Base-by-base conservation (phyloP, 345 rosid species). In the Corchorus capsularis region DNA sequence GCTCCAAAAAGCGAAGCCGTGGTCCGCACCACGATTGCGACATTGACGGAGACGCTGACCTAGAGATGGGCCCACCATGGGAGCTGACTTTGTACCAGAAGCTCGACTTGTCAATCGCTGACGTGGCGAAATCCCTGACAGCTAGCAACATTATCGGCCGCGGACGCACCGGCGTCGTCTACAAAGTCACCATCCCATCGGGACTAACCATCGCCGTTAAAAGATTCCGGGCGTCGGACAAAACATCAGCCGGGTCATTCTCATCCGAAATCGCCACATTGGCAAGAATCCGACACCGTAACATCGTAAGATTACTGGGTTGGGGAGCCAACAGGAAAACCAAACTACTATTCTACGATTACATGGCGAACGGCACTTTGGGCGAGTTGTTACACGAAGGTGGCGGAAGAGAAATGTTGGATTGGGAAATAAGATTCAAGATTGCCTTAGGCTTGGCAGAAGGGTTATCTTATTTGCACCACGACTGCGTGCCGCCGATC, bases 241-340 rank as follows among this genome's bases (percentile, higher is more conserved):
- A 80, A 72, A 68, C 76, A 57, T 85, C 92, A 0, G 83, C 87
- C 3, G 87, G 87, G 12, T 91, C 95, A 63, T 94, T 93, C 79
- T 86, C 91, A 10, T 90, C 97, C 4, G 97, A 94, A 81, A 92
- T 87, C 43, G 80, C 86, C 1, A 93, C 97, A 1, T 75, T 94
- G n/a, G 88, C 95, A 0, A 85, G 82, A 68, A 90, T 94, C 52
- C 91, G 97, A n/a, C 98, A 94, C 88, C 91, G 95, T 13, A 94
- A 93, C 72, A 94, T 94, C 17, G 90, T 93, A 6, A 87, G 91
- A 12, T 82, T 94, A 73, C 55, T 94, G 1, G 98, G 98, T 6
- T 94, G 97, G 95, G 94, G 87, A 34, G 84, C 93, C 0, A 94
- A 93, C 73, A 83, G 87, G 72, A 91, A 82, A 72, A 83, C 90